These are phyloP conservation scores for Evernia prunastri DNA, from an alignment of 495 filamentous ascomycete species.

Conservation along the genomic window DNA sequence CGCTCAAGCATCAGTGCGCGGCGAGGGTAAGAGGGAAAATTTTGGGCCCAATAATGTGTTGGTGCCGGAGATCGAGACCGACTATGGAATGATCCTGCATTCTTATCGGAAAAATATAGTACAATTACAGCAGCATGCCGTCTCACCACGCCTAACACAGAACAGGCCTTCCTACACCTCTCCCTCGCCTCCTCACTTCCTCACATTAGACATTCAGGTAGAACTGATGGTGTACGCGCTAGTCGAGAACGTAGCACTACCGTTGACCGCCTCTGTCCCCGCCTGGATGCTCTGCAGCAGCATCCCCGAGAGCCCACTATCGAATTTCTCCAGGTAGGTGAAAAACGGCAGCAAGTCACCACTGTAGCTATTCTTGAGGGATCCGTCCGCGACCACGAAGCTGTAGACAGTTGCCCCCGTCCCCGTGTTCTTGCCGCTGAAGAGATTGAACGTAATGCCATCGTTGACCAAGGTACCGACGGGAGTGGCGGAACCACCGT, in stretches of 20 bases:
- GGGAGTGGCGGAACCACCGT: background rate
- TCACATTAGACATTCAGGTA: background rate
- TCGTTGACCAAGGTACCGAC: background rate
- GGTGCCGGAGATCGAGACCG: too few relatives aligned
- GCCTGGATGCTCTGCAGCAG: background rate
- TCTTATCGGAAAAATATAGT: too few relatives aligned
- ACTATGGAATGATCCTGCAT: too few relatives aligned
- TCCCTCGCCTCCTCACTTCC: background rate
- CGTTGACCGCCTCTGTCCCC: background rate
- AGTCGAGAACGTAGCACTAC: background rate
- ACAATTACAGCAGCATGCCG: too few relatives aligned
- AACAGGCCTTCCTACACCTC: background rate
- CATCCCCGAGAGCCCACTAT: background rate
- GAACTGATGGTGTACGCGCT: background rate
- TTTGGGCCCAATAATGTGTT: too few relatives aligned
- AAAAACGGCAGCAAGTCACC: background rate
- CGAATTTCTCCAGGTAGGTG: background rate
- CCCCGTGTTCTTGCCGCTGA: background rate
- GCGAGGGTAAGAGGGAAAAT: too few relatives aligned
- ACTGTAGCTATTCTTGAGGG: background rate
- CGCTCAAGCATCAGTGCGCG: too few relatives aligned
- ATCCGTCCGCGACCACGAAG: background rate
- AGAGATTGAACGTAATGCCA: background rate
- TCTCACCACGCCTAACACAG: too few relatives aligned
- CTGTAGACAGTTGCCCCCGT: background rate